Conservation (phyloP, 148 eudicot species). For the Camellia sinensis region DNA sequence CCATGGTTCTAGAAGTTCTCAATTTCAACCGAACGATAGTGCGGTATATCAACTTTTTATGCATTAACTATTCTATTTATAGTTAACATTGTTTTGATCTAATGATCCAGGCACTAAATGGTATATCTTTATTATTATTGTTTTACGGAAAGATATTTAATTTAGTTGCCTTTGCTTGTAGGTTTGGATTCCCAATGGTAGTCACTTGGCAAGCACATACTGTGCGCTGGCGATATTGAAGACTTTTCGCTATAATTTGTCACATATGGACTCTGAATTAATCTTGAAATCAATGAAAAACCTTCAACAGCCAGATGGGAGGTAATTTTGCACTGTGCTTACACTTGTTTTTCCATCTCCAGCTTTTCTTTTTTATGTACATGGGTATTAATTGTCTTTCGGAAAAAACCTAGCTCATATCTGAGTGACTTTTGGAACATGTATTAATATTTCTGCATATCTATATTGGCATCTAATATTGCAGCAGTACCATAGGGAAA, state of each 20-base stretch:
- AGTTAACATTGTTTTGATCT: background rate
- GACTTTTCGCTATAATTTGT: slow-evolving; percentile 73
- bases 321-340: slow-evolving; percentile 40
- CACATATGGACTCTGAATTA: slow-evolving; percentile 41
- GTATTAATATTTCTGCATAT: background rate
- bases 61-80: no score
- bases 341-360: background rate
- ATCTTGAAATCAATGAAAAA: slow-evolving; percentile 70
- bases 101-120: background rate
- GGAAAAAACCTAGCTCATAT: background rate
- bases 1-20: slow-evolving; percentile 85
- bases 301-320: slow-evolving; percentile 84
- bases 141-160: background rate
- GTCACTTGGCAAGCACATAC: slow-evolving; percentile 97
- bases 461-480: background rate
- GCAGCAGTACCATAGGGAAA: no score
- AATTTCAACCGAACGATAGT: slow-evolving; percentile 45
- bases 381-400: background rate
- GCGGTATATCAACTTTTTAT: slow-evolving; percentile 37
- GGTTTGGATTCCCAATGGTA: slow-evolving; percentile 51
- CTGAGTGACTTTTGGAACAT: background rate
- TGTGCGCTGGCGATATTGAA: slow-evolving; percentile 84
- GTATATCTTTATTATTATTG: background rate
- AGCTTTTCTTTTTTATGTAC: background rate
- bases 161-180: slow-evolving; percentile 28